Evolutionary conservation across 2,329 filamentous ascomycete genomes (phyloP).

Genomic region (Verticillium zaregamsianum): DNA sequence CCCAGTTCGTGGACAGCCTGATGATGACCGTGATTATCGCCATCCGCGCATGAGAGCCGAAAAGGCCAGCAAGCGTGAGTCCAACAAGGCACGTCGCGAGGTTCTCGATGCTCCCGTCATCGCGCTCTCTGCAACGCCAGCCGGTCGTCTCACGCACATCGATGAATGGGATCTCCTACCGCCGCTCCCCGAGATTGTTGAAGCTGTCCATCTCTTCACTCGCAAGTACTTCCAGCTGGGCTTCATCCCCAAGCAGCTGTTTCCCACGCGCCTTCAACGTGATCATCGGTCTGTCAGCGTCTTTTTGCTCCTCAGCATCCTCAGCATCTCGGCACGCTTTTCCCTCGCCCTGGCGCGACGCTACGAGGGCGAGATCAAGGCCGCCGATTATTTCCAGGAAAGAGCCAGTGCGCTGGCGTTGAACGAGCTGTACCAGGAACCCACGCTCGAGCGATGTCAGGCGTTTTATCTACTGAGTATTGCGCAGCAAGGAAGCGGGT

Average conservation of each 20-base stretch:
- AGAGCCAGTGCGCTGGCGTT: conserved; percentile 43
- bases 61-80: conserved; percentile 36
- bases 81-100: conserved; percentile 29
- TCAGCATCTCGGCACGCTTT: conserved; percentile 53
- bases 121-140: conserved; percentile 5
- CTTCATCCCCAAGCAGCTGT: conserved; percentile 51
- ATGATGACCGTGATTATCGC: conserved; percentile 51
- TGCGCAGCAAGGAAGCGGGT: conserved; percentile 53
- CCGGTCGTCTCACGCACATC: conserved; percentile 16
- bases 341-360: conserved; percentile 42
- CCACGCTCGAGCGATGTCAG: conserved; percentile 52
- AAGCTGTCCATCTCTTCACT: conserved; percentile 49
- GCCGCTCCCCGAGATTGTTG: conserved; percentile 43
- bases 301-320: conserved; percentile 51
- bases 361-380: conserved; percentile 46
- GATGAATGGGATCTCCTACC: conserved; percentile 49
- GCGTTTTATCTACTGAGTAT: conserved; percentile 56
- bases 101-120: conserved; percentile 23
- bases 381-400: conserved; percentile 50
- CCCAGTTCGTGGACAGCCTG: conserved; percentile 46
- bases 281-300: conserved; percentile 45
- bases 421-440: conserved; percentile 46
- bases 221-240: conserved; percentile 55
- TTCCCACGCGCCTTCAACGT: conserved; percentile 40
- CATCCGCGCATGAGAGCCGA: conserved; percentile 49